phyloP scores from a whole-genome alignment of 257 asterid species.

The Ligustrum vulgare region DNA sequence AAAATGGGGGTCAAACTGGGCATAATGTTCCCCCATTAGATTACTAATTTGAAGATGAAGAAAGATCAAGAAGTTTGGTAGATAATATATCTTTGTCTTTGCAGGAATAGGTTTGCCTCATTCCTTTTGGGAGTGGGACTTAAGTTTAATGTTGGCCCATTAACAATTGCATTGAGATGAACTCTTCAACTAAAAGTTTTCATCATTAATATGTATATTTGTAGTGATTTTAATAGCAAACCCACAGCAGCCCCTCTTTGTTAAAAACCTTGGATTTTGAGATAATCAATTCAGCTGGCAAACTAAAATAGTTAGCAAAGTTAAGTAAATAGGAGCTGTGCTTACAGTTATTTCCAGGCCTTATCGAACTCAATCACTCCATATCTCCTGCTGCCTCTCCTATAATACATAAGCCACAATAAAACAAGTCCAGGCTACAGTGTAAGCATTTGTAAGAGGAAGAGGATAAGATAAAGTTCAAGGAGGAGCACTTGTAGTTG shows the following conservation, averaged over 20 bases:
- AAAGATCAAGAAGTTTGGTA: background rate
- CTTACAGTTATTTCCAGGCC: slow-evolving; percentile 95
- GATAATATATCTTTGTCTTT: slow-evolving; percentile 49
- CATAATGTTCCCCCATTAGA: too few relatives aligned
- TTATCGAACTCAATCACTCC: slow-evolving; percentile 95
- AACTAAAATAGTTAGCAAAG: background rate
- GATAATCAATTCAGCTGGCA: background rate
- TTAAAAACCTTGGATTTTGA: background rate
- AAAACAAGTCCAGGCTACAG: slow-evolving; percentile 8
- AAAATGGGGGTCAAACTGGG: too few relatives aligned
- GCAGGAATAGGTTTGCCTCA: slow-evolving; percentile 50
- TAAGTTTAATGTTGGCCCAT: slow-evolving; percentile 40
- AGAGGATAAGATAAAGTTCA: background rate
- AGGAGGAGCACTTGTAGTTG: slow-evolving; percentile 12
- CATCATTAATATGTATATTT: background rate
- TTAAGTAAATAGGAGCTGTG: background rate
- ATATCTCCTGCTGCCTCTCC: slow-evolving; percentile 74
- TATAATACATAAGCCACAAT: slow-evolving; percentile 22
- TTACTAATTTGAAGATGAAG: too few relatives aligned
- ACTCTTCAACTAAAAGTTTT: slow-evolving; percentile 46
- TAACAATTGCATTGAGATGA: slow-evolving; percentile 35
- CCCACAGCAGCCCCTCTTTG: background rate
- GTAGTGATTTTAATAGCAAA: background rate
- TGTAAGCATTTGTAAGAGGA: slow-evolving; percentile 14
- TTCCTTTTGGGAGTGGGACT: slow-evolving; percentile 34